phyloP scores from a whole-genome alignment of 78 protist genomes.

The Cyanophora paradoxa region DNA sequence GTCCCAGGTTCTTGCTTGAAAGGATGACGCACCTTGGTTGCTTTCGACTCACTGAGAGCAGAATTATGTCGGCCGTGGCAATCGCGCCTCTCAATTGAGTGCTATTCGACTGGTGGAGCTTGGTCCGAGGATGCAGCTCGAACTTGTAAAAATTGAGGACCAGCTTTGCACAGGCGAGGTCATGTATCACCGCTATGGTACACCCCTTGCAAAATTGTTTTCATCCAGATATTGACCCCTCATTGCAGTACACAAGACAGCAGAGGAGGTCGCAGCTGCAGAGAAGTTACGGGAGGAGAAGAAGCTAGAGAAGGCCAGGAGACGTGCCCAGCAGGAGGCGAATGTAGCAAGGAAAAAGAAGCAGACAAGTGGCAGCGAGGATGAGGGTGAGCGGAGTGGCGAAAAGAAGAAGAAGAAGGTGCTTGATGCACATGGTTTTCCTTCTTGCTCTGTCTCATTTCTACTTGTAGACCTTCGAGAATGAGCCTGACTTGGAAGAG shows the following conservation, averaged over 20 bases:
- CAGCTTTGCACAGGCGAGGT: slow-evolving; percentile 64
- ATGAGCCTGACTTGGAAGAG: slow-evolving; percentile 21
- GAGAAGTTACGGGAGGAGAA: not conserved
- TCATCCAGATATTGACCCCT: not conserved
- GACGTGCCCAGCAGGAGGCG: no score
- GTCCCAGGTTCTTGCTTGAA: no score
- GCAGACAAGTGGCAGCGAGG: no score
- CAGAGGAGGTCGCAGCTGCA: not conserved
- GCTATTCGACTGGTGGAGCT: slow-evolving; percentile 59
- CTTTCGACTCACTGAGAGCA: no score
- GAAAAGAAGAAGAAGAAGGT: no score
- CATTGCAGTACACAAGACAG: not conserved
- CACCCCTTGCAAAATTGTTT: not conserved
- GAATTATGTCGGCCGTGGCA: no score
- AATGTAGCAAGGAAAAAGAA: no score
- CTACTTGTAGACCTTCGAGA: slow-evolving; percentile 11
- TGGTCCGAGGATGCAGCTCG: slow-evolving; percentile 72
- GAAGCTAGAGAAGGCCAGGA: no score
- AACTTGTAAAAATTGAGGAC: slow-evolving; percentile 60
- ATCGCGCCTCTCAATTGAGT: no score
- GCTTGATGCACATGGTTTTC: not conserved
- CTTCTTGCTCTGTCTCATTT: not conserved
- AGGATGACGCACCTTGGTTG: no score
- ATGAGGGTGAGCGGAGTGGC: no score
- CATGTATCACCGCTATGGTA: slow-evolving; percentile 45